phyloP scores from a whole-genome alignment of 31 red algal species.

The Asparagopsis taxiformis region DNA sequence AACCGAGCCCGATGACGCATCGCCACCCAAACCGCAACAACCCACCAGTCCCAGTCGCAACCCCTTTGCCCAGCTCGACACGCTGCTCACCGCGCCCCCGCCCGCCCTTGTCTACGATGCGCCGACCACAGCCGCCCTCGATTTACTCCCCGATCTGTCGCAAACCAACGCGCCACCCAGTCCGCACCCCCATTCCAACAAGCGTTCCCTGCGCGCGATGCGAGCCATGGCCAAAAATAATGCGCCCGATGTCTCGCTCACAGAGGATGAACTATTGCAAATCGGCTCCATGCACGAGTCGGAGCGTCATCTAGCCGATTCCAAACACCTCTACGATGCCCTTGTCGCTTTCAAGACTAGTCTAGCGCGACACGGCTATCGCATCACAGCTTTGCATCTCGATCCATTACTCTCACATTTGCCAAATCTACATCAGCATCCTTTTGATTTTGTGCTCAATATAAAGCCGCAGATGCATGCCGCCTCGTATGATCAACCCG shows the following conservation, averaged over 20 bases:
- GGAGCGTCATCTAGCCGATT: slow-evolving; percentile 23
- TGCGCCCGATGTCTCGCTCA: slow-evolving; percentile 34
- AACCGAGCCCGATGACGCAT: not conserved
- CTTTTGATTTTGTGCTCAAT: slow-evolving; percentile 24
- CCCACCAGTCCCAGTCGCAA: slow-evolving; percentile 13
- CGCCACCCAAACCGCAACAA: slow-evolving; percentile 6
- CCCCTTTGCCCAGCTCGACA: no score
- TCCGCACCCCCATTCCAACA: slow-evolving; percentile 1
- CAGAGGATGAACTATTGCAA: slow-evolving; percentile 30
- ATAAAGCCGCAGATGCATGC: no score
- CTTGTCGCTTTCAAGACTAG: slow-evolving; percentile 24
- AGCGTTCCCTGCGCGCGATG: slow-evolving; percentile 21
- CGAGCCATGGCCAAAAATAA: slow-evolving; percentile 23
- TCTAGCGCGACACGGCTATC: slow-evolving; percentile 19
- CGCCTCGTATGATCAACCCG: no score
- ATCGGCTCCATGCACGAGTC: slow-evolving; percentile 54
- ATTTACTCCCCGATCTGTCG: slow-evolving; percentile 3
- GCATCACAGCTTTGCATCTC: slow-evolving; percentile 32
- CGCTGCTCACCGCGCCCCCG: slow-evolving; percentile 17
- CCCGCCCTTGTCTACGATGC: not conserved
- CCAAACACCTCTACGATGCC: slow-evolving; percentile 11
- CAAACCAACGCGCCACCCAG: not conserved
- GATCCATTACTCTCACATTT: not conserved
- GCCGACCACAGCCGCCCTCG: not conserved
- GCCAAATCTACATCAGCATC: not conserved